Evolutionary conservation across 768 basidiomycete genomes (phyloP).

Genomic region (Plicaturopsis crispa): DNA sequence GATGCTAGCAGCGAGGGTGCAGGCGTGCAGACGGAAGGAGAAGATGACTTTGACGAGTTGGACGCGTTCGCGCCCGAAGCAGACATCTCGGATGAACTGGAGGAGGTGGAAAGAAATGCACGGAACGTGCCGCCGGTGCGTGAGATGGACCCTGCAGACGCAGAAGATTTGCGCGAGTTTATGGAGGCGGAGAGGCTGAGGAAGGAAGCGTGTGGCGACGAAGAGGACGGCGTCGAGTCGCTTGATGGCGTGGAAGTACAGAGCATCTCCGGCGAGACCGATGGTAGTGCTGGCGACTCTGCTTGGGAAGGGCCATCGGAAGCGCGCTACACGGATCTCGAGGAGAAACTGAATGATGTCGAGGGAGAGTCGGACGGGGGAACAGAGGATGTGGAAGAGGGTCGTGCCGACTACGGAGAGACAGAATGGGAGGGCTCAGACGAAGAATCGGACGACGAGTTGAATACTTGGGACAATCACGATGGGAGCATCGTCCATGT

Average conservation of each 20-base stretch:
- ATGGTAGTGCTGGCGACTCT: too few species aligned
- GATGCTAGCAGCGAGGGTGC: slow-evolving; percentile 30
- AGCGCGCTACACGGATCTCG: too few species aligned
- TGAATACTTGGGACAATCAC: slow-evolving; percentile 31
- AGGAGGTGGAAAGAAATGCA: slow-evolving; percentile 20
- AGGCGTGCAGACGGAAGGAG: slow-evolving; percentile 32
- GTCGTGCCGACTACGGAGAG: too few species aligned
- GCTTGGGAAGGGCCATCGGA: too few species aligned
- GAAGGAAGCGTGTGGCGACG: slow-evolving; percentile 39
- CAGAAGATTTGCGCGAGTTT: slow-evolving; percentile 59
- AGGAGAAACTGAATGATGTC: too few species aligned
- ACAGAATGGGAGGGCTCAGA: too few species aligned
- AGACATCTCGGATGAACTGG: slow-evolving; percentile 21
- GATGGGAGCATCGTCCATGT: slow-evolving; percentile 32
- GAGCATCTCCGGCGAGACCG: too few species aligned
- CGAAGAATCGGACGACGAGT: slow-evolving; percentile 41
- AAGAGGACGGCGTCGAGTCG: slow-evolving; percentile 30
- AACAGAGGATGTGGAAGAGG: too few species aligned
- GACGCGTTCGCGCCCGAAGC: slow-evolving; percentile 37
- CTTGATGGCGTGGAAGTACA: slow-evolving; percentile 4
- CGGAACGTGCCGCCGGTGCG: slow-evolving; percentile 35
- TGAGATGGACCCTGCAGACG: slow-evolving; percentile 39
- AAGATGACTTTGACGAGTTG: slow-evolving; percentile 55
- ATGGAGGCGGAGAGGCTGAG: slow-evolving; percentile 53
- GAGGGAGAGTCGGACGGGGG: too few species aligned